Percentiles rank a stretch among this genome's conserved stretches.
Evolutionary conservation across 208 protist species (phyloP).

Genomic region (Acanthamoeba royreba): DNA sequence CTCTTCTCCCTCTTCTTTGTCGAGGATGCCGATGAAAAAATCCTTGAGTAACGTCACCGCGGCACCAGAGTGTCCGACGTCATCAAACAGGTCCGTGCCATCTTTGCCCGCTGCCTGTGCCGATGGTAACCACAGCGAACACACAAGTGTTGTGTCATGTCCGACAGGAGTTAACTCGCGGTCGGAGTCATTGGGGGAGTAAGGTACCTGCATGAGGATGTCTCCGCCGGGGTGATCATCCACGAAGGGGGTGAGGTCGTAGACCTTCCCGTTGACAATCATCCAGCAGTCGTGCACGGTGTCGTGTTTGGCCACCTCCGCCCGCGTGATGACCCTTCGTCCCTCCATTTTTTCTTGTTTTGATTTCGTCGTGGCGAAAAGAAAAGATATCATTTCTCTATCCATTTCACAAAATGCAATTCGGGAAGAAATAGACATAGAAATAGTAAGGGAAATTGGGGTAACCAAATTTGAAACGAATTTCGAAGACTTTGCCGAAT

Average conservation of each 20-base stretch:
- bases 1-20: neutral
- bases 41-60: neutral
- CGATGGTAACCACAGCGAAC: too few relatives aligned
- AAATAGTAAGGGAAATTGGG: too few relatives aligned
- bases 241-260: slow-evolving; percentile 2
- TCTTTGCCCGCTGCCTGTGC: slow-evolving; percentile 15
- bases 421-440: too few relatives aligned
- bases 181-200: too few relatives aligned
- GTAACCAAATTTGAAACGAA: too few relatives aligned
- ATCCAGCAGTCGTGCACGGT: slow-evolving; percentile 32
- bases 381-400: too few relatives aligned
- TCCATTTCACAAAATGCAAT: too few relatives aligned
- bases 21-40: neutral
- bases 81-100: neutral
- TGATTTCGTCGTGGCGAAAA: neutral
- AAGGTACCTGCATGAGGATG: neutral
- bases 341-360: neutral
- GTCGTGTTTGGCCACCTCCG: slow-evolving; percentile 21
- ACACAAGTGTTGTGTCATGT: too few relatives aligned
- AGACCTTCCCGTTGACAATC: slow-evolving; percentile 25
- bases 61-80: neutral
- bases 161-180: too few relatives aligned
- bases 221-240: slow-evolving; percentile 39
- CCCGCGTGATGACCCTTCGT: neutral
- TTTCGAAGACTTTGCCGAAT: too few relatives aligned